A percentile compares a stretch with the other conserved stretches of the same genome.
Conservation (phyloP, 345 rosid genomes). For the Brassica rapa region DNA sequence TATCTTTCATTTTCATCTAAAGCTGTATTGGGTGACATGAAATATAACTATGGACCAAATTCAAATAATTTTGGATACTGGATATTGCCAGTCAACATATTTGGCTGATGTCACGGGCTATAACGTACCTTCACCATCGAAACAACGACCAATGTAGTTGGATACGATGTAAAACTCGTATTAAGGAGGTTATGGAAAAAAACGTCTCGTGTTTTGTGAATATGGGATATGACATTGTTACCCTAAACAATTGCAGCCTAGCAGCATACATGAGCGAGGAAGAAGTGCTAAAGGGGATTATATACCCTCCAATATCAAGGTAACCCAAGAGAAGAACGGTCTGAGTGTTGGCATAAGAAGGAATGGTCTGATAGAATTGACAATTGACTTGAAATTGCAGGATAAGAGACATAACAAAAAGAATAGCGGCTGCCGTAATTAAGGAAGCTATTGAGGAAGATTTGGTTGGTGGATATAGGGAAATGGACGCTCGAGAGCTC, state of each 20-base stretch:
- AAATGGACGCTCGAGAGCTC: constrained; percentile 75
- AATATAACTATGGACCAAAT: background rate
- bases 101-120: background rate
- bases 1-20: background rate
- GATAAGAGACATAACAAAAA: constrained; percentile 85
- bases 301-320: constrained; percentile 89
- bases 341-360: background rate
- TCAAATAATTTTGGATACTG: background rate
- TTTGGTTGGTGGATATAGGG: constrained; percentile 81
- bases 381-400: constrained; percentile 46
- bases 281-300: constrained; percentile 76
- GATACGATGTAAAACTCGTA: background rate
- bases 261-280: constrained; percentile 92
- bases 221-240: background rate
- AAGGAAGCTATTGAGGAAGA: constrained; percentile 86
- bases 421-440: constrained; percentile 85
- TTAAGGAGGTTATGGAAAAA: background rate
- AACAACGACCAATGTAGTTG: background rate
- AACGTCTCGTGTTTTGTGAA: background rate
- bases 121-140: background rate
- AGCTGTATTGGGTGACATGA: constrained; percentile 6
- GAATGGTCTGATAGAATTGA: background rate
- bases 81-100: background rate
- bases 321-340: constrained; percentile 26
- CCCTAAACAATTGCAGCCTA: constrained; percentile 51